Percentiles rank a stretch among this genome's conserved stretches.
Conservation (phyloP, 75 land plant genomes). For the Pinus albicaulis region DNA sequence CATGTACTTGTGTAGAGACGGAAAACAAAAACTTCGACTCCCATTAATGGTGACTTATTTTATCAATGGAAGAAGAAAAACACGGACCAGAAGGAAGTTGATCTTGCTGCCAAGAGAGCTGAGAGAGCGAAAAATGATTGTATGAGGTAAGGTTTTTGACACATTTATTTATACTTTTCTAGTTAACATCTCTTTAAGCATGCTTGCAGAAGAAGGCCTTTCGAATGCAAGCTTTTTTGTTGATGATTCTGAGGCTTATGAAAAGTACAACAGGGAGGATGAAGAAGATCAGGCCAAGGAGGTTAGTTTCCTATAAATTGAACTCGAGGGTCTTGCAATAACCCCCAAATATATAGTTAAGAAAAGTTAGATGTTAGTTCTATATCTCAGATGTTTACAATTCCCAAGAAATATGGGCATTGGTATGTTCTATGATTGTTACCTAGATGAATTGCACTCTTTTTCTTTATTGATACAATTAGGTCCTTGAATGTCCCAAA, state of each 20-base stretch:
- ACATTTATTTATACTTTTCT: neutral
- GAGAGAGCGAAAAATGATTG: constrained; percentile 97
- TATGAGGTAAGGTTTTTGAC: constrained; percentile 66
- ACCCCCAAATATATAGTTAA: neutral
- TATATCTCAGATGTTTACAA: too few species aligned
- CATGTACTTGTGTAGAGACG: constrained; percentile 47
- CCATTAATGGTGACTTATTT: constrained; percentile 83
- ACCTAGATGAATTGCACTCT: too few species aligned
- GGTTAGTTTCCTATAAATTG: neutral
- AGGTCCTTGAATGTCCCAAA: too few species aligned
- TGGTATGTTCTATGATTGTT: too few species aligned
- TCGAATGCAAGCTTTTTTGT: constrained; percentile 96
- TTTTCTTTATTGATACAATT: too few species aligned
- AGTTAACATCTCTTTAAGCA: neutral
- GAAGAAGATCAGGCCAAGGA: constrained; percentile 23
- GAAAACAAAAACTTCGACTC: constrained; percentile 59
- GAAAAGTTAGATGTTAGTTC: neutral
- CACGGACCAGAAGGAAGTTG: constrained; percentile 71
- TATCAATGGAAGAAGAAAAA: constrained; percentile 91
- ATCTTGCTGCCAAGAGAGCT: constrained; percentile 74
- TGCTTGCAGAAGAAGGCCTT: constrained; percentile 18
- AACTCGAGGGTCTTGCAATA: neutral
- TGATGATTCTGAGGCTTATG: constrained; percentile 98
- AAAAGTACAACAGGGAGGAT: constrained; percentile 82
- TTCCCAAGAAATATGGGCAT: too few species aligned